These are phyloP conservation scores for Cordyceps cicadae DNA, from an alignment of 2,329 filamentous ascomycete genomes.

Conservation along the genomic window DNA sequence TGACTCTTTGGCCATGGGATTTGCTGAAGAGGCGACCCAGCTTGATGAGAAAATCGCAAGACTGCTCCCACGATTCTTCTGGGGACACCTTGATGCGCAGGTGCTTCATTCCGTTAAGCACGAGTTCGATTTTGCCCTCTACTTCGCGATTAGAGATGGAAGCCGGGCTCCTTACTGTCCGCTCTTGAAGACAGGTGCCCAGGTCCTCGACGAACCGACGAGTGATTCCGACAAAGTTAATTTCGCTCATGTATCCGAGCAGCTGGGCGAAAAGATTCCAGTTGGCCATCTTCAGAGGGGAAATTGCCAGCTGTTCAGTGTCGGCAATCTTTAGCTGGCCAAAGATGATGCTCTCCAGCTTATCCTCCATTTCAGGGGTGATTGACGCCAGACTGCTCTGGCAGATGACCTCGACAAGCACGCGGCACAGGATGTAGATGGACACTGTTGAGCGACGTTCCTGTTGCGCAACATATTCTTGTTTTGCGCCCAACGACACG, in stretches of 20 bases:
- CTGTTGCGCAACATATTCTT: slow-evolving; percentile 67
- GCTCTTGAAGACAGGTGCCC: slow-evolving; percentile 66
- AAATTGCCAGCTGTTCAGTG: slow-evolving; percentile 67
- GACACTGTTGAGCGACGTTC: slow-evolving; percentile 90
- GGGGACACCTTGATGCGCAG: slow-evolving; percentile 67
- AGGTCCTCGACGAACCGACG: slow-evolving; percentile 76
- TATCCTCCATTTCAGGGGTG: slow-evolving; percentile 85
- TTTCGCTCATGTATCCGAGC: slow-evolving; percentile 90
- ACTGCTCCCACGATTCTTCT: slow-evolving; percentile 70
- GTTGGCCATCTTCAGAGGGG: slow-evolving; percentile 80
- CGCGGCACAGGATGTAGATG: slow-evolving; percentile 90
- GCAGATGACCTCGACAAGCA: slow-evolving; percentile 86
- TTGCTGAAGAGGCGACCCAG: slow-evolving; percentile 75
- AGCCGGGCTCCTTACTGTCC: slow-evolving; percentile 59
- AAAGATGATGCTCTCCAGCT: slow-evolving; percentile 92
- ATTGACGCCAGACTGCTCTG: slow-evolving; percentile 79
- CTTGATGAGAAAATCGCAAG: slow-evolving; percentile 79
- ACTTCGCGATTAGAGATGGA: slow-evolving; percentile 51
- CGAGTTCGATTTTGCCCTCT: slow-evolving; percentile 76
- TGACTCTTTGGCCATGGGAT: slow-evolving; percentile 81
- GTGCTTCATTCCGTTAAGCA: slow-evolving; percentile 87
- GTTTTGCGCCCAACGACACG: slow-evolving; percentile 40
- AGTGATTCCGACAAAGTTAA: slow-evolving; percentile 80
- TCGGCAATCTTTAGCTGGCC: slow-evolving; percentile 88
- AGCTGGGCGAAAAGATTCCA: slow-evolving; percentile 92